phyloP scores from a whole-genome alignment of 2,329 filamentous ascomycete genomes.

The Macrophomina phaseolina region DNA sequence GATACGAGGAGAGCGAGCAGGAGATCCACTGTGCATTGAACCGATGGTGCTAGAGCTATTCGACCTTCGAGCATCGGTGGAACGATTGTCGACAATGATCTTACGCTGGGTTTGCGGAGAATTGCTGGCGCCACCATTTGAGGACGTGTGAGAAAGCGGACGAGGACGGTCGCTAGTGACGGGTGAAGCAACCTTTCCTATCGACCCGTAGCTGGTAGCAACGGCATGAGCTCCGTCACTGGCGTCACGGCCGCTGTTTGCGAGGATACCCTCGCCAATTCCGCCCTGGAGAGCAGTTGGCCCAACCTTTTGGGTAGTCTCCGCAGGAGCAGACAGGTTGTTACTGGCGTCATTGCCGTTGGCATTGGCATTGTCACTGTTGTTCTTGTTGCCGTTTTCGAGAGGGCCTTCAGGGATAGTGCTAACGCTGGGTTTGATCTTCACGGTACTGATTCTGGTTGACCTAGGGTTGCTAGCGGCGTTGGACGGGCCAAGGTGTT shows the following conservation, averaged over 20 bases:
- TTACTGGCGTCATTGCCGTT: background rate
- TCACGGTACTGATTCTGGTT: conserved; percentile 67
- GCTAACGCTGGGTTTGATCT: conserved; percentile 65
- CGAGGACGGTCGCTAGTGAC: background rate
- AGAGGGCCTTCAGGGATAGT: conserved; percentile 52
- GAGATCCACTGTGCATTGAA: conserved; percentile 36
- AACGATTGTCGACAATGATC: conserved; percentile 8
- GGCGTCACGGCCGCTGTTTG: conserved; percentile 58
- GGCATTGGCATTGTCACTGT: background rate
- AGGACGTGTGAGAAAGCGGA: background rate
- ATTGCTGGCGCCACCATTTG: background rate
- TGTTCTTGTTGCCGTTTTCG: background rate
- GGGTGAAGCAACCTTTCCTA: conserved; percentile 30
- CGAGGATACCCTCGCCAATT: conserved; percentile 60
- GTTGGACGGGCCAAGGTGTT: conserved; percentile 69
- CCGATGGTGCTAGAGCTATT: conserved; percentile 40
- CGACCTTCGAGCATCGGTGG: conserved; percentile 26
- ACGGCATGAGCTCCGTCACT: conserved; percentile 71
- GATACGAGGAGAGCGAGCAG: conserved; percentile 38
- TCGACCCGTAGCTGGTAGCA: conserved; percentile 52
- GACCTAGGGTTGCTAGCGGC: conserved; percentile 64
- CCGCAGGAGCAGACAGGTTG: conserved; percentile 36
- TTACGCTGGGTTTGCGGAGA: conserved; percentile 12
- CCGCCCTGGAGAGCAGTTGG: conserved; percentile 55
- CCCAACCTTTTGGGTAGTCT: conserved; percentile 39